These are phyloP conservation scores for Torrubiellomyces zombiae DNA, from an alignment of 2,329 filamentous ascomycete genomes.

Conservation along the genomic window DNA sequence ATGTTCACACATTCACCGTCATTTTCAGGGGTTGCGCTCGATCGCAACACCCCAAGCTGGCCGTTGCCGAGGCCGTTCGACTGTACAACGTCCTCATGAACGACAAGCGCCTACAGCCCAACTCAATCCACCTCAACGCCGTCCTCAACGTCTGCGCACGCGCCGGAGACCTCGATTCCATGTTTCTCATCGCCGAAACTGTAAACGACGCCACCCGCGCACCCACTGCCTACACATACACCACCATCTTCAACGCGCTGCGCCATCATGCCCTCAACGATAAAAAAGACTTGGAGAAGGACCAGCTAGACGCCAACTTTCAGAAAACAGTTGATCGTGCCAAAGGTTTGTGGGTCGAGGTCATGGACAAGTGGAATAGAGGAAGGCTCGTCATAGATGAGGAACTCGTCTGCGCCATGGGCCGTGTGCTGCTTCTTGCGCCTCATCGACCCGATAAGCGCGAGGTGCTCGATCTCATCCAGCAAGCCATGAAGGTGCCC, in stretches of 20 bases:
- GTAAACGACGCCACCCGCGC: slow-evolving; percentile 47
- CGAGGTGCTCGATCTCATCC: slow-evolving; percentile 57
- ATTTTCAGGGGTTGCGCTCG: slow-evolving; percentile 60
- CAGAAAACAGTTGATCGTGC: slow-evolving; percentile 44
- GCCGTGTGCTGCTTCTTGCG: slow-evolving; percentile 53
- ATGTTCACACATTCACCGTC: slow-evolving; percentile 68
- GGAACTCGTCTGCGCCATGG: slow-evolving; percentile 66
- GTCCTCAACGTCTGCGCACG: slow-evolving; percentile 67
- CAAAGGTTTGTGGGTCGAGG: slow-evolving; percentile 64
- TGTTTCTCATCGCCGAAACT: slow-evolving; percentile 62
- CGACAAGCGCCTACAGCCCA: slow-evolving; percentile 48
- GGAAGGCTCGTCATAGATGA: slow-evolving; percentile 62
- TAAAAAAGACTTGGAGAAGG: slow-evolving; percentile 10
- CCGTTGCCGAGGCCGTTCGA: slow-evolving; percentile 51
- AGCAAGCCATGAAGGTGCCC: slow-evolving; percentile 66
- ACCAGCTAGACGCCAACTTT: slow-evolving; percentile 17
- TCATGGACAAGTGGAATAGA: slow-evolving; percentile 57
- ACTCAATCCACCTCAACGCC: slow-evolving; percentile 74
- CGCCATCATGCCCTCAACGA: slow-evolving; percentile 19
- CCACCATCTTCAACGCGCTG: slow-evolving; percentile 67
- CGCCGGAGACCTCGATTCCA: slow-evolving; percentile 57
- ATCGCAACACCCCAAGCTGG: slow-evolving; percentile 38
- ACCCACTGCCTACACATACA: slow-evolving; percentile 59
- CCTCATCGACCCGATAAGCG: slow-evolving; percentile 42
- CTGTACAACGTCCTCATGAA: slow-evolving; percentile 62